These are phyloP conservation scores for Penicillium sp. DNA, from an alignment of 2,329 filamentous ascomycete species.

Conservation along the genomic window DNA sequence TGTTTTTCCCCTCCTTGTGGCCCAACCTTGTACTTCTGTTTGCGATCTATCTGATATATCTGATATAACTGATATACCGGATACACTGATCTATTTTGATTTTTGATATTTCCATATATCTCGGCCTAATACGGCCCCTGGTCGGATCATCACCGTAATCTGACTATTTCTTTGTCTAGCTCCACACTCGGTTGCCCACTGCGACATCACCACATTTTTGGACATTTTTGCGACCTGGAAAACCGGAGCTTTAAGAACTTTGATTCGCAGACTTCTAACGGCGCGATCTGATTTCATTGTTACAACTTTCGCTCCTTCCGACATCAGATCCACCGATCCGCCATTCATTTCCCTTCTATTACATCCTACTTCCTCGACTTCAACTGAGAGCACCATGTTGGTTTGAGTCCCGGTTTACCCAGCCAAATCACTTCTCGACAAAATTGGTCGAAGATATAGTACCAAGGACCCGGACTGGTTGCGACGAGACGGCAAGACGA, in stretches of 20 bases:
- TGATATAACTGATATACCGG: conserved; percentile 9
- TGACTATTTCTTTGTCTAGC: conserved; percentile 22
- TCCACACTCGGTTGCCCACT: conserved; percentile 11
- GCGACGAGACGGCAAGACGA: background rate
- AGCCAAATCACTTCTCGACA: background rate
- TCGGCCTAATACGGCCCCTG: conserved; percentile 6
- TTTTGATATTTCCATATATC: conserved; percentile 6
- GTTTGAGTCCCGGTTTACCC: background rate
- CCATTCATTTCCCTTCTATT: background rate
- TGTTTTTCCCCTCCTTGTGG: conserved; percentile 9
- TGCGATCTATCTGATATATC: conserved; percentile 23
- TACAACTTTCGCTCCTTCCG: background rate
- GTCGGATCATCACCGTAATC: conserved; percentile 14
- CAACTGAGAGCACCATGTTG: conserved; percentile 3
- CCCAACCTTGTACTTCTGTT: conserved; percentile 13
- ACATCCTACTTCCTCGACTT: background rate
- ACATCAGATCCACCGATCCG: background rate
- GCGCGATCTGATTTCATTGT: conserved; percentile 15
- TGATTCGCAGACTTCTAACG: conserved; percentile 2
- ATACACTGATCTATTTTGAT: conserved; percentile 1
- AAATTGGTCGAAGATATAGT: background rate
- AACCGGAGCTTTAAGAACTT: conserved; percentile 5
- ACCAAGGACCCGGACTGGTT: background rate
- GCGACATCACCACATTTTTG: conserved; percentile 9
- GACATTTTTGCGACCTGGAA: conserved; percentile 18